Base-by-base conservation (phyloP, 2,329 filamentous ascomycete genomes). In the Ilyonectria sp. region DNA sequence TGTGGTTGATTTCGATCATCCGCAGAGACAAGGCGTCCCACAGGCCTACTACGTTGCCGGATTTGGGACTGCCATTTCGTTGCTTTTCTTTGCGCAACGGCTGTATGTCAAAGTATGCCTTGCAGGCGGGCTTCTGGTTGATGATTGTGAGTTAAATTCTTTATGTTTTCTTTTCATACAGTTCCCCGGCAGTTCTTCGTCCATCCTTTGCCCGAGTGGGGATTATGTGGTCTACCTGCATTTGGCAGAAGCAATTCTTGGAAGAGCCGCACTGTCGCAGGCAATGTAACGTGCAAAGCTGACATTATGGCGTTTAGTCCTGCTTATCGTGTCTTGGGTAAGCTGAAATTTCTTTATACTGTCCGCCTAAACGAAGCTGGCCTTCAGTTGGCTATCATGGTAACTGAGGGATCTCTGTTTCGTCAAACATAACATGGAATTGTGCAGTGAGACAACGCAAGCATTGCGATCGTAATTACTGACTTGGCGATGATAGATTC, bases 1-100 rank as follows among this genome's bases (percentile, higher is more conserved):
- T 60, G 72, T 74, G 9, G 76, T 81, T 26, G 70, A 82, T 55
- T 79, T 82, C 49, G 75, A 76, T 2, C 70, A 80, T 46, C 79
- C 80, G 2, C 71, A 72, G 43, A 70, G 71, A 13, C 71, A 76
- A 21, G 71, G 65, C 15, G 74, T 73, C 15, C 33, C 67, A 4
- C 66, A 68, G n/a, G 64, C 67, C n/a, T 77, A 77, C 63, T 68
- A 65, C 6, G 60, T 75, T 8, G 59, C 69, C 2, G 69, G 60
- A 4, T 68, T 76, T 35, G 71, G 75, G 5, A 69, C 68, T 44
- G 60, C 67, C 0, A 33, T 77, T n/a, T 65, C 67, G 13, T 49
- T 75, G 10, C 37, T 75, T 4, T 74, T 75, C 26, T 69, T 77
- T 46, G 63, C 52, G n/a, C 76, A 78, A 67, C 66, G 74, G n/a